Evolutionary conservation across 495 filamentous ascomycete genomes (phyloP).

Genomic region (Hypomontagnella submonticulosa): DNA sequence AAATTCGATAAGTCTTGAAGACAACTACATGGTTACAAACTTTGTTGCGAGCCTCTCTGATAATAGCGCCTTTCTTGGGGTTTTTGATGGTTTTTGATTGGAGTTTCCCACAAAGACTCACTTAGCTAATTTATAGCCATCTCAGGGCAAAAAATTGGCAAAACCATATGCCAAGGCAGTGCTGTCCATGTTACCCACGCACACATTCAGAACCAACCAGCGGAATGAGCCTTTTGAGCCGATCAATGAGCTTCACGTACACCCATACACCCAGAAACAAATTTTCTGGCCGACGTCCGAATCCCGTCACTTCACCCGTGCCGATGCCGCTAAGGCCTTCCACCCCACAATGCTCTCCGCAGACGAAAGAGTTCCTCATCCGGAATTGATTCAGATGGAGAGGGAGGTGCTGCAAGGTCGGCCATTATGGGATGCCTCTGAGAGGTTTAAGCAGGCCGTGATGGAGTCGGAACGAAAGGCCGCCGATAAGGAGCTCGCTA

Average conservation of each 20-base stretch:
- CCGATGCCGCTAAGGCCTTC: slow-evolving; percentile 89
- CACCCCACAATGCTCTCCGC: slow-evolving; percentile 75
- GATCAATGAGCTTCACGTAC: slow-evolving; percentile 90
- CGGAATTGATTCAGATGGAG: slow-evolving; percentile 78
- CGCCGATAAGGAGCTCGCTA: slow-evolving; percentile 55
- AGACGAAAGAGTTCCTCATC: slow-evolving; percentile 88
- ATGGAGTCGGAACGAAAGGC: slow-evolving; percentile 49
- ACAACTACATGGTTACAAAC: slow-evolving; percentile 83
- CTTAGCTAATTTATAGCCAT: slow-evolving; percentile 15
- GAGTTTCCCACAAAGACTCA: slow-evolving; percentile 8
- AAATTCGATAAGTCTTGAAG: slow-evolving; percentile 99
- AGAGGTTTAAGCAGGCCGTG: slow-evolving; percentile 52
- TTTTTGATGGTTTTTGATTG: slow-evolving; percentile 11
- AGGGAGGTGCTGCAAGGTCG: slow-evolving; percentile 55
- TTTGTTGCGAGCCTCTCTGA: slow-evolving; percentile 63
- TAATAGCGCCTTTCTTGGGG: slow-evolving; percentile 33
- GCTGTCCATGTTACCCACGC: slow-evolving; percentile 80
- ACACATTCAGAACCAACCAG: slow-evolving; percentile 31
- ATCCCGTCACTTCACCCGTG: slow-evolving; percentile 87
- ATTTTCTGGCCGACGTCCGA: slow-evolving; percentile 92
- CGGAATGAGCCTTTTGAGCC: slow-evolving; percentile 71
- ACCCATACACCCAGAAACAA: slow-evolving; percentile 81
- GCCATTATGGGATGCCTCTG: slow-evolving; percentile 43
- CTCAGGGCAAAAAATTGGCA: slow-evolving; percentile 80
- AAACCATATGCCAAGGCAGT: slow-evolving; percentile 79